phyloP scores from a whole-genome alignment of 768 basidiomycete genomes.

The Calocybe indica region DNA sequence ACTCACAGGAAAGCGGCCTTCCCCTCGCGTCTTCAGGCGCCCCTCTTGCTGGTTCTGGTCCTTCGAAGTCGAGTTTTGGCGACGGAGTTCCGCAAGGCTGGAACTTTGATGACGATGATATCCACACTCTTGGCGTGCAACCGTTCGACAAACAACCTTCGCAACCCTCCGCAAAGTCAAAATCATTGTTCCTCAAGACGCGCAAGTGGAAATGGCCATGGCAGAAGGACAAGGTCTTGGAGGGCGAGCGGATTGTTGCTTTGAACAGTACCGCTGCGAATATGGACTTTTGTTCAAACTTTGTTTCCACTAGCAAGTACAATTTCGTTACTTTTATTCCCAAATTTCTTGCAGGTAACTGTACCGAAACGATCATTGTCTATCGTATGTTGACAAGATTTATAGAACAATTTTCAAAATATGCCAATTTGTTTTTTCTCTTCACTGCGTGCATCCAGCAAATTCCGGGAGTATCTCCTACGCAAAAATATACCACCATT shows the following conservation, averaged over 20 bases:
- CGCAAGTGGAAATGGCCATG: conserved; percentile 80
- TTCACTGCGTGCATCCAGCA: conserved; percentile 98
- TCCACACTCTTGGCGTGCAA: conserved; percentile 29
- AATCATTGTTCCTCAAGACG: conserved; percentile 21
- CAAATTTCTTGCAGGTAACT: conserved; percentile 87
- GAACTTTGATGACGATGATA: conserved; percentile 67
- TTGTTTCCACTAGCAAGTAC: conserved; percentile 93
- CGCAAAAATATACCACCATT: conserved; percentile 93
- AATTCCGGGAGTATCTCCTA: conserved; percentile 96
- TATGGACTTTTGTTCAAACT: conserved; percentile 70
- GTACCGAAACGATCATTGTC: not conserved
- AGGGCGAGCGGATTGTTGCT: conserved; percentile 74
- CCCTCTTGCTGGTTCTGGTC: conserved; percentile 51
- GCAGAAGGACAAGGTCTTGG: conserved; percentile 58
- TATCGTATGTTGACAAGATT: too few species aligned
- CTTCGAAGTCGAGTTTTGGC: conserved; percentile 39
- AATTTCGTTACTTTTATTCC: conserved; percentile 82
- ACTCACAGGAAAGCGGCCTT: conserved; percentile 49
- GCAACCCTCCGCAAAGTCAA: conserved; percentile 36
- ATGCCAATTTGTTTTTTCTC: conserved; percentile 97
- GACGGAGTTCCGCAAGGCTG: conserved; percentile 58
- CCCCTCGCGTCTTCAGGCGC: conserved; percentile 56
- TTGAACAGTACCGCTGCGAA: conserved; percentile 73
- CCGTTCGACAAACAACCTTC: conserved; percentile 20
- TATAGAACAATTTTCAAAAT: conserved; percentile 96